Evolutionary conservation across 2,329 filamentous ascomycete genomes (phyloP), one percentile per base, ranked within the genome.

Genomic region (Colletotrichum viniferum): DNA sequence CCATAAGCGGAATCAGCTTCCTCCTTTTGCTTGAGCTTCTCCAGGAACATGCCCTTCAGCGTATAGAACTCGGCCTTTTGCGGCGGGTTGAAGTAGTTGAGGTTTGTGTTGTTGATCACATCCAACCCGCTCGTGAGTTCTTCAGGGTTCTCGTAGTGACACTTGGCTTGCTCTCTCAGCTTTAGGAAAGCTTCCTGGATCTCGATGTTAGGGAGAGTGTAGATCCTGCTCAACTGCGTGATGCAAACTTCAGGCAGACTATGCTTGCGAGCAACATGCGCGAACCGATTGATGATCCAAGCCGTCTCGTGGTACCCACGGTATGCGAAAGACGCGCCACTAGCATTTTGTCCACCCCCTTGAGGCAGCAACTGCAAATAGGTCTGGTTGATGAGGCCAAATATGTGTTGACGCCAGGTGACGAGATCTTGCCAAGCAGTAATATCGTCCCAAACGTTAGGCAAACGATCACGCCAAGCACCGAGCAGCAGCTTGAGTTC

Each of bases 1-100:
- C 97, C 97, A 82, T 98, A 99, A 1, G 97, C 96, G 74, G 95
- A 94, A 79, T 98, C 96, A 7, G 97, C 96, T 76, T 99, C 97
- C 4, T 94, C 94, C 82, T 96, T 96, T 80, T 98, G 94, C 72
- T 93, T 93, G 12, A 99, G 90, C 84, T 98, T 98, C 82, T 97
- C 97, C 60, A 98, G 88, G 88, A 99, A 99, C 97, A 99, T 99
- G 77, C 97, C 97, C 89, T 99, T 99, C 69, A 99, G 90, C 0
- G 97, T 99, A 87, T 98, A 99, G 86, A 99, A 99, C 83, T 99
- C 97, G 10, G 97, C 97, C 86, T 99, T 99, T 84, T 99, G 97
- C 81, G 96, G 94, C 4, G 94, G 91, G 77, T 96, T 97, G 84
- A 99, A 99, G 87, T 99, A 99, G 84, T 98, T 98, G 73, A 99